Conservation (phyloP, 768 basidiomycete species). For the Agrocybe chaxingu region DNA sequence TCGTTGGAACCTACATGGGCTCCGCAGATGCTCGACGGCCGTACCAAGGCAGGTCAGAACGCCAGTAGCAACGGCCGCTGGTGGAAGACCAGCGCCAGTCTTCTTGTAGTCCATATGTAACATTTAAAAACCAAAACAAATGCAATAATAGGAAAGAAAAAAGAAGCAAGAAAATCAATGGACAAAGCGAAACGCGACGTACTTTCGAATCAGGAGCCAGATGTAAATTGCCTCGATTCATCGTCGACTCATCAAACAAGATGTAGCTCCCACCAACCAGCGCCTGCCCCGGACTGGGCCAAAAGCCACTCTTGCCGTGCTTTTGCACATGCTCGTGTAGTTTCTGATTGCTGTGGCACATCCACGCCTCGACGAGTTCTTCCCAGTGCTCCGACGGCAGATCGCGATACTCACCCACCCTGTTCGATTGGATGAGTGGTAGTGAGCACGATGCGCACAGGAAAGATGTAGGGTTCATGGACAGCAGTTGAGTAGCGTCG, state of each 20-base stretch:
- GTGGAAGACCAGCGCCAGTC: slow-evolving; percentile 76
- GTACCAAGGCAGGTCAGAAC: slow-evolving; percentile 9
- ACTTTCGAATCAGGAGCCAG: slow-evolving; percentile 49
- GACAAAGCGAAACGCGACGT: slow-evolving; percentile 29
- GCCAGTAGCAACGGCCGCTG: slow-evolving; percentile 45
- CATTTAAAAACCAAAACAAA: slow-evolving; percentile 8
- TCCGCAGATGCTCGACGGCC: slow-evolving; percentile 31
- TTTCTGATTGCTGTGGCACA: slow-evolving; percentile 92
- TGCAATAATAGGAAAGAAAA: slow-evolving; percentile 3
- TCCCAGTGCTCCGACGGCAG: slow-evolving; percentile 97
- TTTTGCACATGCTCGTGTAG: slow-evolving; percentile 67
- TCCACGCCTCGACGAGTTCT: slow-evolving; percentile 96
- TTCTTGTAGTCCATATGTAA: slow-evolving; percentile 80
- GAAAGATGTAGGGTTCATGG: slow-evolving; percentile 59
- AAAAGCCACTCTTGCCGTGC: slow-evolving; percentile 64
- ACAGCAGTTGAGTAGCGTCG: slow-evolving; percentile 63
- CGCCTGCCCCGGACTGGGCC: slow-evolving; percentile 69
- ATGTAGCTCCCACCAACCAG: slow-evolving; percentile 91
- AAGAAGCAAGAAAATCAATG: slow-evolving; percentile 7
- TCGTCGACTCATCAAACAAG: slow-evolving; percentile 62
- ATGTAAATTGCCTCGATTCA: slow-evolving; percentile 52
- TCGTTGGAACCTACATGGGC: slow-evolving; percentile 58
- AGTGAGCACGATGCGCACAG: slow-evolving; percentile 79
- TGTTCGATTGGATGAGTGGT: slow-evolving; percentile 60
- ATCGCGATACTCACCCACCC: slow-evolving; percentile 63